Percentiles rank a stretch among this genome's conserved stretches.
phyloP scores from a whole-genome alignment of 2,329 filamentous ascomycete genomes.

The Diaporthe citrichinensis region DNA sequence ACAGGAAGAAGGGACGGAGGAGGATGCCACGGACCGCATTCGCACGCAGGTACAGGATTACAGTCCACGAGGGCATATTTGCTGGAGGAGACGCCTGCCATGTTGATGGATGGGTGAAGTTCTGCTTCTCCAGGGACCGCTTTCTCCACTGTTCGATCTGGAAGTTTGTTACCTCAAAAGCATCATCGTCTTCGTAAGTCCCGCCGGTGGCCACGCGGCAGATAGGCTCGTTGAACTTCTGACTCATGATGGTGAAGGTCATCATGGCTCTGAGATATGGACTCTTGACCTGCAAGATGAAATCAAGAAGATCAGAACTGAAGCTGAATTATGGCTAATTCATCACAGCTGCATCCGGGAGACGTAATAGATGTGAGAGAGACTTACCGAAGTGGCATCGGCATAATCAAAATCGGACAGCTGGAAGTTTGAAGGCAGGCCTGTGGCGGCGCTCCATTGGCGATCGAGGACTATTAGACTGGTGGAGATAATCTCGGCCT shows the following conservation, averaged over 20 bases:
- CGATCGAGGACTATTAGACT: slow-evolving; percentile 3
- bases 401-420: neutral
- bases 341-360: too few species aligned
- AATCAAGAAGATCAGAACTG: neutral
- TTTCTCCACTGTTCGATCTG: neutral
- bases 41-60: neutral
- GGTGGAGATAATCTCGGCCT: neutral
- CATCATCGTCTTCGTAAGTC: neutral
- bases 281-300: neutral
- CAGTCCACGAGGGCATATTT: neutral
- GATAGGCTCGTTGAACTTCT: neutral
- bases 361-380: neutral
- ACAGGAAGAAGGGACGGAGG: neutral
- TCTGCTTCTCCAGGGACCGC: neutral
- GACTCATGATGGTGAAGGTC: neutral
- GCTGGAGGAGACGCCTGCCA: neutral
- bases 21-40: neutral
- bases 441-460: slow-evolving; percentile 21
- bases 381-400: neutral
- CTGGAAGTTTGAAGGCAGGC: slow-evolving; percentile 1
- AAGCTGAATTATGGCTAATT: too few species aligned
- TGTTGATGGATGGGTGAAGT: neutral
- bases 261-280: neutral
- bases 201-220: neutral
- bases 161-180: neutral